Evolutionary conservation across 768 basidiomycete species (phyloP), one percentile per base, ranked within the genome.

Genomic region (Plicaturopsis crispa): DNA sequence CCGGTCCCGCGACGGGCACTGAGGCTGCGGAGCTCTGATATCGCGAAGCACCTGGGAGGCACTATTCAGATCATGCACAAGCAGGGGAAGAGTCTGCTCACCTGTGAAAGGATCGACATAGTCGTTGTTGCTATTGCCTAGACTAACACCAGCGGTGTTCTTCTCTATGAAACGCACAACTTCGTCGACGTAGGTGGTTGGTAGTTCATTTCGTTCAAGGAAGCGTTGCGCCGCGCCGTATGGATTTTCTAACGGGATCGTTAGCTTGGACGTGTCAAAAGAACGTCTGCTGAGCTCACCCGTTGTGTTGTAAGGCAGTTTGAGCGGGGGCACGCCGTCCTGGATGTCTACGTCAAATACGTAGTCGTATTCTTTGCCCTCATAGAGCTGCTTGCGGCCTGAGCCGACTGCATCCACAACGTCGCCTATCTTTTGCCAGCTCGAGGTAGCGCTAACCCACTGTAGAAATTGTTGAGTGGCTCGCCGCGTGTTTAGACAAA

Each of bases 311-410:
- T 88, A 98, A 1, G 94, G 94, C 16, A 99, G 70, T 54, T 97
- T 98, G 46, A 98, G 67, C 5, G 93, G 82, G 8, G 94, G 93
- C 12, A 77, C 79, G 2, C 92, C 93, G 43, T 96, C 94, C 52
- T 89, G 74, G 19, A 97, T 83, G 52, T 98, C 96, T 24, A 99
- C 93, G 53, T 96, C 93, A 52, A 98, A 97, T n/a, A 99, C 94
- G 52, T 96, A 96, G 61, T 99, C 96, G 53, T 93, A 99, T 61
- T 98, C 94, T 53, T 83, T 82, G 13, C 96, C 96, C 49, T 91
- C 61, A 53, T 85, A 84, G n/a, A 96, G 70, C 59, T 93, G 88
- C 60, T 88, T 93, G 41, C 90, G 72, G n/a, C 78, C 78, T 24
- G 82, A 78, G 17, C 92, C 87, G 36, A 94, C 85, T 14, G 92